Evolutionary conservation across 306 rosid genomes (phyloP), one percentile per base, ranked within the genome.

Genomic region (Casuarina glauca): DNA sequence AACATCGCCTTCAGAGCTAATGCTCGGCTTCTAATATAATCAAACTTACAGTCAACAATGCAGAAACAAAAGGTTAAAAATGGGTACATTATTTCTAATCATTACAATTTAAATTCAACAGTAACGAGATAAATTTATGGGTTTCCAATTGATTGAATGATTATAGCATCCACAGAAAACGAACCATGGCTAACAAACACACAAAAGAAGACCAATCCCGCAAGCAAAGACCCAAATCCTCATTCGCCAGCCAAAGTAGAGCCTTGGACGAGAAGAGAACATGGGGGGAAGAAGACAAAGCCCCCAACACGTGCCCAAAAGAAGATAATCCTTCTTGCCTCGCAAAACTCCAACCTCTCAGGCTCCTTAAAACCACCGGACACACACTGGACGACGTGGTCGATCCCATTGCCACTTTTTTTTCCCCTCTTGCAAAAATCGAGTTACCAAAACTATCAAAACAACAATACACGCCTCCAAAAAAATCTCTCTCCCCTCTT

Each of bases 341-440:
- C 78, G 60, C 85, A 17, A 82, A 3, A 35, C 5, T 78, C 90
- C 88, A 86, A 83, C 79, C 79, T 19, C 4, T 64, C 70, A 60
- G 9, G 5, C 76, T 54, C 6, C 9, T 68, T 8, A 5, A 5
- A 77, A 77, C 94, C 89, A 86, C 91, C 92, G 82, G 72, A 75
- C 35, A 3, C n/a, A n/a, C 74, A 53, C 55, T 36, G 87, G 82
- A 67, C 80, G 70, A 91, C 96, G 96, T 91, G 96, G 89, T 66
- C 93, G 78, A 78, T 81, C 77, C 84, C 73, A 57, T 67, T 53
- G 83, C 89, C 96, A 86, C 91, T 89, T 89, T 75, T 72, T 62
- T 72, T 71, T 77, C 63, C 52, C 53, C 49, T 39, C 55, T 9
- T 36, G 2, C 39, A 17, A 35, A 77, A 26, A 55, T 3, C 43